Conservation (phyloP, 441 rosid species). For the Bruguiera hainesii region DNA sequence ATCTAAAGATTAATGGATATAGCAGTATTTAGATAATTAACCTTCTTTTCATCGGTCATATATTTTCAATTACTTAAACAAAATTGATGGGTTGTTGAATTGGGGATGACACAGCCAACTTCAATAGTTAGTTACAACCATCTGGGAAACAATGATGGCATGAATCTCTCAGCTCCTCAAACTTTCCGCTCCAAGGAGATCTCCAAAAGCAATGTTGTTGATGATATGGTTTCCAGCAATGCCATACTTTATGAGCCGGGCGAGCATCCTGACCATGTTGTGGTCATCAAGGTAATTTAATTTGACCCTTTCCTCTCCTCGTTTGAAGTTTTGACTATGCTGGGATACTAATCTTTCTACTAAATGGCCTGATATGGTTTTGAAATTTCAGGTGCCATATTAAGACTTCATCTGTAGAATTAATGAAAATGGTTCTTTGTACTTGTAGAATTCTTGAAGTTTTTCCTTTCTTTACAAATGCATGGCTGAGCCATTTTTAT, state of each 20-base stretch:
- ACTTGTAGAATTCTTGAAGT: too few species aligned
- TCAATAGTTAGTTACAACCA: constrained; percentile 98
- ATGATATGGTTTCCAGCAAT: constrained; percentile 94
- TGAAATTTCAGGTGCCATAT: neutral
- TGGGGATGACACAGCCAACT: constrained; percentile 58
- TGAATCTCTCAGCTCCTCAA: constrained; percentile 97
- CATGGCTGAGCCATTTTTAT: neutral
- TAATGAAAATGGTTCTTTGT: too few species aligned
- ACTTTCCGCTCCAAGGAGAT: constrained; percentile 95
- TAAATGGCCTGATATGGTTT: neutral
- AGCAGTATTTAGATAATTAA: neutral
- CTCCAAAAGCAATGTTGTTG: constrained; percentile 94
- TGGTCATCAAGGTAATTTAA: constrained; percentile 84
- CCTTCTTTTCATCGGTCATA: neutral
- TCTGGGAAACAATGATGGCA: constrained; percentile 93
- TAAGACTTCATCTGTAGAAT: too few species aligned
- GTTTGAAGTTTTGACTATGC: neutral
- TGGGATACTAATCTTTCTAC: neutral
- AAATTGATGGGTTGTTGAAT: constrained; percentile 8
- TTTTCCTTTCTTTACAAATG: too few species aligned
- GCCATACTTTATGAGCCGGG: constrained; percentile 87
- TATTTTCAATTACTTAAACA: constrained; percentile 2
- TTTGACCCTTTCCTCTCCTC: neutral
- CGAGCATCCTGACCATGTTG: constrained; percentile 94
- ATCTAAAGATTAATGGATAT: neutral